Conservation (phyloP, 108 stramenopile genomes). For the Seminavis robusta region DNA sequence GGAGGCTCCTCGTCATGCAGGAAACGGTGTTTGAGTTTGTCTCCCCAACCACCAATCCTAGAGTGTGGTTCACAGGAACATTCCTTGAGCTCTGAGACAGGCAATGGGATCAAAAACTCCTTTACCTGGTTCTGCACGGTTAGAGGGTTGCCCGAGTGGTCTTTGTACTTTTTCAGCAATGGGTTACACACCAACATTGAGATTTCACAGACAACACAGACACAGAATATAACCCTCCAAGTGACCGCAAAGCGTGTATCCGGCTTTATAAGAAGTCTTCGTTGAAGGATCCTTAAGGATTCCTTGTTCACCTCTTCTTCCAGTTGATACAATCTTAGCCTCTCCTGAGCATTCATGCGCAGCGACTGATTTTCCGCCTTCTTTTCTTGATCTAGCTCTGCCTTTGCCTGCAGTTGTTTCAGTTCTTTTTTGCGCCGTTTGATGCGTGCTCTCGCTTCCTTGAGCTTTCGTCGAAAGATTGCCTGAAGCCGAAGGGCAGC, state of each 20-base stretch:
- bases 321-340: conserved; percentile 43
- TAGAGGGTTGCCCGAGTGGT: conserved; percentile 4
- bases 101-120: neutral
- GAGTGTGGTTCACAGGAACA: neutral
- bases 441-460: conserved; percentile 7
- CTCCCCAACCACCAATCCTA: no score
- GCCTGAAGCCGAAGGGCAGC: conserved; percentile 32
- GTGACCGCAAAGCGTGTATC: conserved; percentile 63
- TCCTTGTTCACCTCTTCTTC: conserved; percentile 41
- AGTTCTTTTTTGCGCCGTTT: conserved; percentile 20
- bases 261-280: conserved; percentile 49
- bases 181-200: conserved; percentile 43
- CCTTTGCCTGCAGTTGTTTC: conserved; percentile 8
- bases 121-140: neutral
- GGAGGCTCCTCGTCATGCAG: neutral
- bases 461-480: conserved; percentile 11
- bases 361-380: conserved; percentile 9
- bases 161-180: conserved; percentile 20
- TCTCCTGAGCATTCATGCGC: conserved; percentile 20
- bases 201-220: conserved; percentile 56
- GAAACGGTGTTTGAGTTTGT: no score
- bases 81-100: neutral
- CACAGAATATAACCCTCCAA: conserved; percentile 61
- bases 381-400: conserved; percentile 17
- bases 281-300: conserved; percentile 24